Conservation (phyloP, 1,139 yeast genomes). For the Debaryomyces psychrophilus region DNA sequence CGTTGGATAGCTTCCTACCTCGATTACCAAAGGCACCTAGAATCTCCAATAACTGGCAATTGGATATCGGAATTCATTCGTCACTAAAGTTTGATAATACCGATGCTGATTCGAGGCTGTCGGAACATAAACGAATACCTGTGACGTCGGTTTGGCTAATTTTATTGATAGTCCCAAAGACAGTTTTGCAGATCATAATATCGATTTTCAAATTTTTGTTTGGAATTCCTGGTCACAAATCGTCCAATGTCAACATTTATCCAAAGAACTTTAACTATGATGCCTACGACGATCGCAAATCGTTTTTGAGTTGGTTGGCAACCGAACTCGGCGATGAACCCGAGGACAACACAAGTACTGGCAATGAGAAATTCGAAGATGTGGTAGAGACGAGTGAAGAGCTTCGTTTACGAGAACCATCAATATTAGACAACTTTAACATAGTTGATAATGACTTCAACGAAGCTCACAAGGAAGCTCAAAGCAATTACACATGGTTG, state of each 20-base stretch:
- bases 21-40: conserved; percentile 47
- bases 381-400: background rate
- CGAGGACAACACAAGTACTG: background rate
- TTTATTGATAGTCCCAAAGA: conserved; percentile 49
- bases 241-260: conserved; percentile 22
- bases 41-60: conserved; percentile 45
- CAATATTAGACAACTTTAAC: conserved; percentile 21
- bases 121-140: conserved; percentile 14
- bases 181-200: conserved; percentile 37
- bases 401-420: background rate
- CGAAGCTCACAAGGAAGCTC: conserved; percentile 44
- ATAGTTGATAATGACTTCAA: conserved; percentile 39
- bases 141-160: conserved; percentile 44
- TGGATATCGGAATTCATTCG: conserved; percentile 50
- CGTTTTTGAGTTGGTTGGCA: conserved; percentile 15
- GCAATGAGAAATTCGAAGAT: conserved; percentile 1
- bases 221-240: conserved; percentile 22
- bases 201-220: conserved; percentile 39
- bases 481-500: conserved; percentile 47
- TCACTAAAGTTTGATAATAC: conserved; percentile 27
- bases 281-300: conserved; percentile 21
- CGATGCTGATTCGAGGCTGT: background rate
- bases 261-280: conserved; percentile 31
- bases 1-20: conserved; percentile 40
- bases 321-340: conserved; percentile 2